Base-by-base conservation (phyloP, 371 early-diverging fungal species). In the Lichtheimia ornata region DNA sequence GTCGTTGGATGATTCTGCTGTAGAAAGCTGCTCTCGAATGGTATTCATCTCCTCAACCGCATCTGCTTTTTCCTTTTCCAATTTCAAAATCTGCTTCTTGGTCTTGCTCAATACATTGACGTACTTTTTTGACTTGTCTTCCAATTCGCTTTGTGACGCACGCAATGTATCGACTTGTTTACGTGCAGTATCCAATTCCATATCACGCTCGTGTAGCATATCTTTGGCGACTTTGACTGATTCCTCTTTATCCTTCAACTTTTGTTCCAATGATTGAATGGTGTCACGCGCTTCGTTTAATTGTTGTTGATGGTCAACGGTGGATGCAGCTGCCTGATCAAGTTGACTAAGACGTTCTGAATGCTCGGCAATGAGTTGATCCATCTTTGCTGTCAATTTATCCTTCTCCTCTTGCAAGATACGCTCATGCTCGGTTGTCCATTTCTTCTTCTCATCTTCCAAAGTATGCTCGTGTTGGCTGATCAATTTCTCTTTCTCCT, bases 41-140 rank as follows among this genome's bases (percentile, higher is more conserved):
- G 59, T 45, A 28, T 74, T 76, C 17, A 84, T 62, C 53, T 88
- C 88, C 12, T 81, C 79, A 13, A 70, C 63, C 5, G 83, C 66
- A 6, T 85, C 83, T 4, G 75, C 66, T 58, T 83, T 81, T 65
- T 87, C 89, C 60, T 85, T 82, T 57, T 90, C 86, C 14, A 83
- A 61, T 49, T 78, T 72, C 15, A 75, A 18, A 20, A 86, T 81
- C 62, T 84, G 84, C 58, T 84, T 83, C 50, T 85, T 81, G 1
- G 84, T 79, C 56, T 82, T 82, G 70, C 74, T 82, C 42, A 85
- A 65, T 35, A 83, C 50, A 0, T 53, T 52, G 56, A 77, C 73
- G 17, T 77, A 76, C 45, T 85, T 82, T 43, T 83, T 82, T n/a
- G 77, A 62, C 53, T 84, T 84, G 35, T 86, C 88, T 15, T 85